Evolutionary conservation across 23 red algal genomes (phyloP).

Genomic region (Porphyridium purpureum): DNA sequence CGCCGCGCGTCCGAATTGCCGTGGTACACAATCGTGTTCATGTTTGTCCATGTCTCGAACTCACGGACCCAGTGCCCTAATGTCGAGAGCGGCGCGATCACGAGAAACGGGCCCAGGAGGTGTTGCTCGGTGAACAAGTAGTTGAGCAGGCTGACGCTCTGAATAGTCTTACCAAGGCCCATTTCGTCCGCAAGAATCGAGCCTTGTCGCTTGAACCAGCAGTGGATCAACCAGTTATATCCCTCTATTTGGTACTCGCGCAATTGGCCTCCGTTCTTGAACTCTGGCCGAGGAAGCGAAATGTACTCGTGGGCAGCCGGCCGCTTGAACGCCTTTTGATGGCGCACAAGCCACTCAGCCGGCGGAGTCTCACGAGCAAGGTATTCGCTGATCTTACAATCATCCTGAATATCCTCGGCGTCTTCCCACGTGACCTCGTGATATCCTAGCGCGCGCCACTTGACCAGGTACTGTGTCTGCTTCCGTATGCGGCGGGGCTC

Average conservation of each 20-base stretch:
- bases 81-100: conserved; percentile 36
- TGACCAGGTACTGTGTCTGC: conserved; percentile 28
- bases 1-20: conserved; percentile 23
- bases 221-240: conserved; percentile 34
- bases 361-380: conserved; percentile 7
- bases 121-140: conserved; percentile 16
- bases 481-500: too few relatives aligned
- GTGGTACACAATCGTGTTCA: conserved; percentile 57
- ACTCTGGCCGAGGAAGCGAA: not conserved
- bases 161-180: conserved; percentile 47
- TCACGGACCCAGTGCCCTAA: conserved; percentile 50
- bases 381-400: conserved; percentile 27
- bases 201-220: conserved; percentile 39
- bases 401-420: conserved; percentile 27
- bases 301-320: not conserved
- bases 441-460: conserved; percentile 43
- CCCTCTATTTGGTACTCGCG: conserved; percentile 40
- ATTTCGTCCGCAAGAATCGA: conserved; percentile 52
- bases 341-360: not conserved
- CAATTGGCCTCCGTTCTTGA: conserved; percentile 37
- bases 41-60: conserved; percentile 40
- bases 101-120: conserved; percentile 28
- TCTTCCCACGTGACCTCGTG: conserved; percentile 37
- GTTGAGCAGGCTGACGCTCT: conserved; percentile 15
- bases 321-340: not conserved